A percentile compares a stretch with the other conserved stretches of the same genome.
Evolutionary conservation across 768 basidiomycete genomes (phyloP).

Genomic region (Guyanaporus albipodus): DNA sequence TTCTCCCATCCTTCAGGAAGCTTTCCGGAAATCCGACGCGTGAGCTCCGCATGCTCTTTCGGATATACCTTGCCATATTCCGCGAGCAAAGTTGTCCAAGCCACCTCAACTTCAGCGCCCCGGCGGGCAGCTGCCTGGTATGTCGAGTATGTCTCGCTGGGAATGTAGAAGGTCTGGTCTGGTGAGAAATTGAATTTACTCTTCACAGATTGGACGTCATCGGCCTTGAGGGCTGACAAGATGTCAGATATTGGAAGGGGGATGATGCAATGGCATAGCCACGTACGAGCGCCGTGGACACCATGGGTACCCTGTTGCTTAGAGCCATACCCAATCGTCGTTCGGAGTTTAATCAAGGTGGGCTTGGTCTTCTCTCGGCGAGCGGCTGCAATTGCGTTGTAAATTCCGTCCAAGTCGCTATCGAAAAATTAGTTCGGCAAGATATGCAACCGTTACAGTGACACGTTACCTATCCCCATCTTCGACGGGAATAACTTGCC

Average conservation of each 20-base stretch:
- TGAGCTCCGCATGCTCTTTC: constrained; percentile 79
- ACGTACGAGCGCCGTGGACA: constrained; percentile 90
- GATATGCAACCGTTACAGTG: not conserved
- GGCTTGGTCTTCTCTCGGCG: constrained; percentile 77
- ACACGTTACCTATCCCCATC: constrained; percentile 67
- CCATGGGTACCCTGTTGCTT: constrained; percentile 91
- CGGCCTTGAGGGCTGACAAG: constrained; percentile 77
- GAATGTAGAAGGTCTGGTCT: constrained; percentile 74
- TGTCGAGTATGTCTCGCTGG: constrained; percentile 61
- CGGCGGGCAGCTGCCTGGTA: constrained; percentile 66
- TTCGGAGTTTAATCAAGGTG: constrained; percentile 79
- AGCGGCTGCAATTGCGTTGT: constrained; percentile 74
- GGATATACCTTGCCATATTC: constrained; percentile 78
- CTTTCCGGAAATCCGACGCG: constrained; percentile 76
- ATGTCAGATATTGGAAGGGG: constrained; percentile 6
- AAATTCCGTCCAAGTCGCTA: constrained; percentile 75
- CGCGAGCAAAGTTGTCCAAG: constrained; percentile 69
- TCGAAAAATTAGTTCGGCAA: constrained; percentile 7
- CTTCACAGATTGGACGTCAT: constrained; percentile 84
- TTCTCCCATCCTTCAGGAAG: constrained; percentile 88
- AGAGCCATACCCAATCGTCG: constrained; percentile 93
- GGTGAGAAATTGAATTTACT: constrained; percentile 78
- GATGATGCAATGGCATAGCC: not conserved
- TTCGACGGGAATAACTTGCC: constrained; percentile 86
- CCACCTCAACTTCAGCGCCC: constrained; percentile 67